Conservation (phyloP, 1,284 basidiomycete species). For the Neolentinus lepideus region DNA sequence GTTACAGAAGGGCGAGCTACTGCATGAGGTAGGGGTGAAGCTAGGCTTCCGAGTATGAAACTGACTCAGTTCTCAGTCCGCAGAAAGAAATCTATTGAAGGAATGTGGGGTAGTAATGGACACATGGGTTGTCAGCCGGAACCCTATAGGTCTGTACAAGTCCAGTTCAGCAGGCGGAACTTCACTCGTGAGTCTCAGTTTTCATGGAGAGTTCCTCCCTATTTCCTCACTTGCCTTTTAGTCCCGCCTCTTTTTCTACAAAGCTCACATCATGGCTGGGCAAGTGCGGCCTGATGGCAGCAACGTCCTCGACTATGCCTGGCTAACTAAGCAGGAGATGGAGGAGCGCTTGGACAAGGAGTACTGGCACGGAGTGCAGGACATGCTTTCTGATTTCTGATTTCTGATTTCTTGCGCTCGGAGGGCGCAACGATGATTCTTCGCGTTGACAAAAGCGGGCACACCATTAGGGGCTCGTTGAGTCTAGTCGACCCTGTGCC, state of each 20-base stretch:
- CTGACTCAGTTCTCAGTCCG: conserved; percentile 41
- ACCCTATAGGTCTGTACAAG: conserved; percentile 66
- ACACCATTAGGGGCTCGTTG: too few species aligned
- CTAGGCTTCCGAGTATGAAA: conserved; percentile 3
- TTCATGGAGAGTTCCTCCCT: background rate
- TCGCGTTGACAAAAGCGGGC: too few species aligned
- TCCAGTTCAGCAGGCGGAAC: conserved; percentile 16
- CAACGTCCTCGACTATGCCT: conserved; percentile 70
- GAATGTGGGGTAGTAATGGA: conserved; percentile 75
- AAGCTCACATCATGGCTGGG: conserved; percentile 77
- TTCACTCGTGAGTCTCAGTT: background rate
- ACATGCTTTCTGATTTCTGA: conserved; percentile 71
- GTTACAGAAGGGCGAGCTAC: conserved; percentile 53
- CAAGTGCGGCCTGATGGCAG: conserved; percentile 53
- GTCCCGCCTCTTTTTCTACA: conserved; percentile 64
- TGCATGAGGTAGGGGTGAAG: conserved; percentile 51
- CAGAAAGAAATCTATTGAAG: conserved; percentile 53
- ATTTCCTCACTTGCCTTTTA: conserved; percentile 8
- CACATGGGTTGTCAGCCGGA: conserved; percentile 73
- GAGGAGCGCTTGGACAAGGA: conserved; percentile 49
- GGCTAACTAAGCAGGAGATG: conserved; percentile 88
- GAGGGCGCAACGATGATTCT: too few species aligned
- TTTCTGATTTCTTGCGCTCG: background rate
- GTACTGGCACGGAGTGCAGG: conserved; percentile 75
- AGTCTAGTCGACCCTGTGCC: too few species aligned